A percentile compares a stretch with the other conserved stretches of the same genome.
Evolutionary conservation across 371 early-diverging fungal species (phyloP).

Genomic region (Apophysomyces trapeziformis): DNA sequence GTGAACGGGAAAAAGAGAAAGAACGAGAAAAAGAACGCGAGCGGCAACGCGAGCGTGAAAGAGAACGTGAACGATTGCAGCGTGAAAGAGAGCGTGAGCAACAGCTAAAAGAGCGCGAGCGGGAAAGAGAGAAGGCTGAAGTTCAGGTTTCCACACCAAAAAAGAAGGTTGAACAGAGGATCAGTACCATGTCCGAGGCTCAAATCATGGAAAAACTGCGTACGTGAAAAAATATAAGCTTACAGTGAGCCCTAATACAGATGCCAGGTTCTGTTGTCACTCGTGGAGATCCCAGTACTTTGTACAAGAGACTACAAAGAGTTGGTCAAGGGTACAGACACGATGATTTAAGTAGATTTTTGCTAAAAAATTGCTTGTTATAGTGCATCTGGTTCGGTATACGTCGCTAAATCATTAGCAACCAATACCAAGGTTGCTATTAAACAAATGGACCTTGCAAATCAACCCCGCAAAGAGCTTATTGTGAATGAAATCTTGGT

Average conservation of each 20-base stretch:
- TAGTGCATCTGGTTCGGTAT: slow-evolving; percentile 96
- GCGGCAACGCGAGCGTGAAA: slow-evolving; percentile 25
- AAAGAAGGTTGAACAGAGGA: slow-evolving; percentile 70
- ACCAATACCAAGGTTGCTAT: slow-evolving; percentile 88
- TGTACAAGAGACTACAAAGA: slow-evolving; percentile 89
- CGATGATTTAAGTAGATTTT: background rate
- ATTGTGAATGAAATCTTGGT: slow-evolving; percentile 96
- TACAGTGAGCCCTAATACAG: background rate
- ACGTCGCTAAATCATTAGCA: slow-evolving; percentile 74
- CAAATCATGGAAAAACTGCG: slow-evolving; percentile 92
- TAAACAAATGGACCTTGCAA: slow-evolving; percentile 95
- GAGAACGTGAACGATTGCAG: slow-evolving; percentile 20
- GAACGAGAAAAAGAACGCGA: slow-evolving; percentile 26
- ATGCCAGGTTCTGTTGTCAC: slow-evolving; percentile 71
- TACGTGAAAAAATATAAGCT: slow-evolving; percentile 19
- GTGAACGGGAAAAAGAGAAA: slow-evolving; percentile 27
- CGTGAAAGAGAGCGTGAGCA: slow-evolving; percentile 20
- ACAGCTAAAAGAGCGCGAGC: slow-evolving; percentile 22
- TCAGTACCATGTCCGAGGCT: slow-evolving; percentile 88
- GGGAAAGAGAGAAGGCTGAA: slow-evolving; percentile 41
- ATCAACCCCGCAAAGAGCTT: slow-evolving; percentile 94
- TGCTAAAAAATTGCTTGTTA: background rate
- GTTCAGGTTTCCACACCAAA: slow-evolving; percentile 32
- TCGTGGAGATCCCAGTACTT: slow-evolving; percentile 80
- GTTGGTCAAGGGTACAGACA: slow-evolving; percentile 91